Base-by-base conservation (phyloP, 331 rosid species). In the Telfairia occidentalis region DNA sequence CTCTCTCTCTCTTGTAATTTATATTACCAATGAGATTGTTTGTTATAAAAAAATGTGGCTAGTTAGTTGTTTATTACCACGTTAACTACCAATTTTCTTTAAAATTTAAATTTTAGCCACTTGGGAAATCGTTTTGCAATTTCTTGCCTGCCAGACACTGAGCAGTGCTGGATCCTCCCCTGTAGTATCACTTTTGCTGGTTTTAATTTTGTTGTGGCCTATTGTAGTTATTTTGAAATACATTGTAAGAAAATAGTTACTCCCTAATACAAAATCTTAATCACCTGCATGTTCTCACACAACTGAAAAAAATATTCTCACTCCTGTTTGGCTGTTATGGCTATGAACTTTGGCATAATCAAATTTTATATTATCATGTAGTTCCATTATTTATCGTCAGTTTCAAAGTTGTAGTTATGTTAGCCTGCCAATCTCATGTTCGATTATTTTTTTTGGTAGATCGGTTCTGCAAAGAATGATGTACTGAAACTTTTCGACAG, bases 401-500 rank as follows among this genome's bases (percentile, higher is more conserved):
- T 49, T 71, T 46, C 42, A 16, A 71, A 63, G 30, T 5, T 75
- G 49, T 75, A 13, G 65, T 57, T 75, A 55, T 8, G 37, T 23
- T 35, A 40, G 38, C 16, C 42, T 57, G 38, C 65, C 71, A 18
- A 35, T 73, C 28, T 38, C 66, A 76, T 60, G 82, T 53, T 83
- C 75, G 19, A 26, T 65, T 57, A 45, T 38, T 78, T 76, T 67
- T 57, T 59, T 48, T 79, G 84, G 81, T 96, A 95, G 99, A 84
- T 90, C 78, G 88, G 80, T 58, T 83, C 79, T 45, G 86, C 92
- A 76, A 92, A 90, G 79, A 92, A 78, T 77, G 99, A 92, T 78
- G 78, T 92, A 77, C 60, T 83, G 82, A 95, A 95, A 87, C 99
- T 95, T 81, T 95, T 96, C 73, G 99, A 92, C 87, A 90, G 90